phyloP scores from a whole-genome alignment of 2,329 filamentous ascomycete genomes.

The Metarhizium guizhouense region DNA sequence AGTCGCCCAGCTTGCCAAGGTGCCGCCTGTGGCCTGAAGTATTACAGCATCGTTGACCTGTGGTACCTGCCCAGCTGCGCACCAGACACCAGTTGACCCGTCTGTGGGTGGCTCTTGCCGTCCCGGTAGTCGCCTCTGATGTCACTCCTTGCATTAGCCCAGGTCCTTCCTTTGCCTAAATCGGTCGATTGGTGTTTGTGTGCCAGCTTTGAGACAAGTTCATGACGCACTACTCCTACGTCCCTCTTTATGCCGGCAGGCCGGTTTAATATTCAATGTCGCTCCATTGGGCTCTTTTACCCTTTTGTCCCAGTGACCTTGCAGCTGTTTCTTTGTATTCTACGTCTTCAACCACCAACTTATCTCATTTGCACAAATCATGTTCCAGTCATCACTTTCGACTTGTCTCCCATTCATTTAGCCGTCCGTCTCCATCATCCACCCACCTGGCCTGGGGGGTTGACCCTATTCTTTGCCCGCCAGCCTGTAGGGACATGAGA shows the following conservation, averaged over 20 bases:
- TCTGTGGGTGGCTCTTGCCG: not conserved
- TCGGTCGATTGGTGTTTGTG: not conserved
- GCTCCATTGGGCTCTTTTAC: constrained; percentile 1
- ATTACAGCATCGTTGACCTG: no score
- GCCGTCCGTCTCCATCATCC: not conserved
- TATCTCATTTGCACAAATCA: not conserved
- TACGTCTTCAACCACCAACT: not conserved
- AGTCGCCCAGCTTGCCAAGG: no score
- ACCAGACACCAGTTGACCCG: no score
- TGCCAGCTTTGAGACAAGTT: no score
- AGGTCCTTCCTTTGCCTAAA: not conserved
- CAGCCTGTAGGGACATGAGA: not conserved
- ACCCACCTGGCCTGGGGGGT: not conserved
- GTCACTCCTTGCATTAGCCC: constrained; percentile 15
- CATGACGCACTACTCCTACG: not conserved
- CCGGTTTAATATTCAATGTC: constrained; percentile 4
- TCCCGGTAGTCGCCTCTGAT: constrained; percentile 24
- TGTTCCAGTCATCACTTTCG: not conserved
- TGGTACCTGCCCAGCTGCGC: no score
- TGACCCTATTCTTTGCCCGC: not conserved
- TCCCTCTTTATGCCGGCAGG: not conserved
- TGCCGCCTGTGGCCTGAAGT: no score
- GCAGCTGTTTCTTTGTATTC: not conserved
- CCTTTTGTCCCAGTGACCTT: not conserved
- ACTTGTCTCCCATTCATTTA: not conserved